A percentile compares a stretch with the other conserved stretches of the same genome.
These are phyloP conservation scores for Solanum megistacrolobum DNA, from an alignment of 257 asterid species.

Conservation along the genomic window DNA sequence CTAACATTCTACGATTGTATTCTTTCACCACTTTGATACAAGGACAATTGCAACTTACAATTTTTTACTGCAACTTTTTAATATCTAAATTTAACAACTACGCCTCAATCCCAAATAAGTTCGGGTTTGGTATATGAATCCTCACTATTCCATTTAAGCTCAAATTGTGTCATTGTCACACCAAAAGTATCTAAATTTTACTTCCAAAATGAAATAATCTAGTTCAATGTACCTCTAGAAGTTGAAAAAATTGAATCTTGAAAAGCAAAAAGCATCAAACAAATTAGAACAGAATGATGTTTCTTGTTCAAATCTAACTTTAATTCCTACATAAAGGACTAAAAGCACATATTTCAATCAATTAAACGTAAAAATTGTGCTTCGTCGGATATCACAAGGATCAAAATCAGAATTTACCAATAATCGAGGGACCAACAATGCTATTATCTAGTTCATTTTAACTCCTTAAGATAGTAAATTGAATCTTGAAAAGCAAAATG, in stretches of 20 bases:
- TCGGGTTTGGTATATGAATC: not conserved
- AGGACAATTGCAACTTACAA: not conserved
- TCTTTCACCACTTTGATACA: not conserved
- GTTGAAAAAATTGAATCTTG: not conserved
- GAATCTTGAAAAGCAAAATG: not conserved
- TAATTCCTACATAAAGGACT: not conserved
- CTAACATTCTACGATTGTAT: not conserved
- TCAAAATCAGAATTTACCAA: not conserved
- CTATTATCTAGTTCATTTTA: not conserved
- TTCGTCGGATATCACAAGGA: not conserved
- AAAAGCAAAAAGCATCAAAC: not conserved
- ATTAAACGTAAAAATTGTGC: not conserved
- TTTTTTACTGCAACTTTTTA: not conserved
- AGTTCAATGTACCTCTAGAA: not conserved
- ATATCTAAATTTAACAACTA: not conserved
- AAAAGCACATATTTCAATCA: not conserved
- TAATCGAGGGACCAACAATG: not conserved
- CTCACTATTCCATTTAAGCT: not conserved
- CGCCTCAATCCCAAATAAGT: not conserved
- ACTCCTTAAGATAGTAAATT: not conserved
- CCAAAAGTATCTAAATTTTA: not conserved
- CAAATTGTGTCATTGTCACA: not conserved
- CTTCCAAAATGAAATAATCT: not conserved
- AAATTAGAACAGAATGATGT: not conserved
- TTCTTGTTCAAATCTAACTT: not conserved